Conservation (phyloP, 805 yeast species). For the Pichia rugopelliculosa region DNA sequence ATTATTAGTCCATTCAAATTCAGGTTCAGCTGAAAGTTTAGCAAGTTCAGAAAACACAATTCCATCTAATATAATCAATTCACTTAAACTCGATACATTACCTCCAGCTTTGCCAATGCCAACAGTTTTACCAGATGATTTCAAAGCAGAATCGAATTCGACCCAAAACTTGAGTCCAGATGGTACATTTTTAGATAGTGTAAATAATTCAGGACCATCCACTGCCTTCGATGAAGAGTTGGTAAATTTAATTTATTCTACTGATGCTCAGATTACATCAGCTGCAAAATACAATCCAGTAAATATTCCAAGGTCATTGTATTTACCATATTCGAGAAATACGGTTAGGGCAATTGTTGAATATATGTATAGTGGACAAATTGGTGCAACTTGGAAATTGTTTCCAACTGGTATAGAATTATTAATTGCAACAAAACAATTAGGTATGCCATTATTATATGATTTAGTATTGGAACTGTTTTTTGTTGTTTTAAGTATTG, state of each 20-base stretch:
- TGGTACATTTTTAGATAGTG: not conserved
- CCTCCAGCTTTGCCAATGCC: conserved; percentile 59
- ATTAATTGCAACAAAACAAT: conserved; percentile 53
- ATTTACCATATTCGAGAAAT: conserved; percentile 56
- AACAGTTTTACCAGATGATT: conserved; percentile 20
- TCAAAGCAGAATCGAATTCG: not conserved
- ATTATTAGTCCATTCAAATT: not conserved
- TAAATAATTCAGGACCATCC: not conserved
- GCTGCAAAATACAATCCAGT: conserved; percentile 12
- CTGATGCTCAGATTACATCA: not conserved
- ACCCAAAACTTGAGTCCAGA: not conserved
- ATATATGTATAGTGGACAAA: conserved; percentile 71
- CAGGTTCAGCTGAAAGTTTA: not conserved
- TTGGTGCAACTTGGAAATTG: conserved; percentile 67
- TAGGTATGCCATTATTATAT: conserved; percentile 62
- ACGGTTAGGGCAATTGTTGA: conserved; percentile 64
- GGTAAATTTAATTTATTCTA: not conserved
- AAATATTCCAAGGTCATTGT: conserved; percentile 55
- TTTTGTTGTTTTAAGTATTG: conserved; percentile 62
- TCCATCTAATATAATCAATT: not conserved
- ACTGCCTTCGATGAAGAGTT: not conserved
- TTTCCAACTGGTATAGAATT: conserved; percentile 63
- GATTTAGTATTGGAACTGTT: conserved; percentile 63
- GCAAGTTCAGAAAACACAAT: not conserved
- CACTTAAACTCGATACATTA: conserved; percentile 20